Conservation (phyloP, 495 filamentous ascomycete species). For the Neurospora intermedia region DNA sequence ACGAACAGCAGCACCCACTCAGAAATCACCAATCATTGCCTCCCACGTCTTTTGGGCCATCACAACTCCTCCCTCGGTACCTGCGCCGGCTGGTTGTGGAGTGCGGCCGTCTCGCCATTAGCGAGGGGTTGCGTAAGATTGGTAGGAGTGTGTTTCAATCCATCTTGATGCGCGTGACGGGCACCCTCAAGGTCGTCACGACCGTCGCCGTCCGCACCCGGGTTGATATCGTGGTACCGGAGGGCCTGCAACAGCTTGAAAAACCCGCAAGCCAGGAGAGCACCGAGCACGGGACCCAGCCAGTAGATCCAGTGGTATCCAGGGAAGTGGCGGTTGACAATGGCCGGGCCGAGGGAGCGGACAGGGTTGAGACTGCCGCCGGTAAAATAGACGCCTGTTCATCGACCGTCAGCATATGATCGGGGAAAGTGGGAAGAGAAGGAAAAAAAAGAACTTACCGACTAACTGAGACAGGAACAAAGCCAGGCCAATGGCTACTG, state of each 20-base stretch:
- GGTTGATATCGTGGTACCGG: constrained; percentile 66
- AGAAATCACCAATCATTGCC: background rate
- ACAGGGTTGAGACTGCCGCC: constrained; percentile 52
- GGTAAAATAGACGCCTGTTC: constrained; percentile 45
- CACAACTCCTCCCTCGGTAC: background rate
- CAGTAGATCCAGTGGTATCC: constrained; percentile 65
- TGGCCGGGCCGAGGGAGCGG: constrained; percentile 43
- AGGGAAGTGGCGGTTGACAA: constrained; percentile 50
- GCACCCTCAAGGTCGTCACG: constrained; percentile 12
- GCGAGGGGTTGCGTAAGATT: background rate
- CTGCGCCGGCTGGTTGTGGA: background rate
- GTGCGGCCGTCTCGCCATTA: background rate
- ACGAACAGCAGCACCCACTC: background rate
- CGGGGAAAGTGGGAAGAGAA: background rate
- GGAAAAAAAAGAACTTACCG: constrained; percentile 25
- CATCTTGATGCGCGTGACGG: background rate
- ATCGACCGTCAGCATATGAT: background rate
- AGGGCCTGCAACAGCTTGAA: constrained; percentile 56
- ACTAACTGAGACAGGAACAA: constrained; percentile 60
- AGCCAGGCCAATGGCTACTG: constrained; percentile 63
- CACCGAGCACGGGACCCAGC: constrained; percentile 46
- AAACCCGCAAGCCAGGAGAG: constrained; percentile 54
- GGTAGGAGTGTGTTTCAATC: background rate
- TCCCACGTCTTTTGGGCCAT: background rate
- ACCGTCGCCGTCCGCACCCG: constrained; percentile 21